These are phyloP conservation scores for Endotrypanum monterogeii DNA, from an alignment of 208 protist genomes.

Conservation along the genomic window DNA sequence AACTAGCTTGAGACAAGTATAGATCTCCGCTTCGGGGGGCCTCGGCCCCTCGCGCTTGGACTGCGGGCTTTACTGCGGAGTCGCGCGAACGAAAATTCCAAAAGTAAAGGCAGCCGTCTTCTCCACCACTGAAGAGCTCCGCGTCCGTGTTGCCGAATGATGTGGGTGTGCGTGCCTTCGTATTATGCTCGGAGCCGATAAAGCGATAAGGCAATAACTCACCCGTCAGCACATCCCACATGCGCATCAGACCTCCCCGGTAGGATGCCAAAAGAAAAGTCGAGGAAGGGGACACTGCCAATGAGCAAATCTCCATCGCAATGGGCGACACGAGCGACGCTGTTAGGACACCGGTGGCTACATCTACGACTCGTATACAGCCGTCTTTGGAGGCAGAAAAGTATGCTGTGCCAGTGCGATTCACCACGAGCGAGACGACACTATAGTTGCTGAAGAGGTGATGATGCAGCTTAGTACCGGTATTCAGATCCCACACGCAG, in stretches of 20 bases:
- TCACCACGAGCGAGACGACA: slow-evolving; percentile 64
- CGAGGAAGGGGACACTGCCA: slow-evolving; percentile 79
- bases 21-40: slow-evolving; percentile 10
- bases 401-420: slow-evolving; percentile 70
- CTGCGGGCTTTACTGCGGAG: not conserved
- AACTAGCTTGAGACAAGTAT: slow-evolving; percentile 2
- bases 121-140: slow-evolving; percentile 65
- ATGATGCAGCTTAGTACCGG: slow-evolving; percentile 61
- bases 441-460: slow-evolving; percentile 62
- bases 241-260: slow-evolving; percentile 60
- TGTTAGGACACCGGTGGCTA: slow-evolving; percentile 68
- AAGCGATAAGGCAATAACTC: slow-evolving; percentile 59
- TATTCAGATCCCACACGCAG: slow-evolving; percentile 71
- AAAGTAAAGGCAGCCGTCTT: slow-evolving; percentile 73
- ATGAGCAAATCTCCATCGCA: slow-evolving; percentile 62
- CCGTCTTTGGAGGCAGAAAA: slow-evolving; percentile 82
- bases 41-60: not conserved
- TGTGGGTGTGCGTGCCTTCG: slow-evolving; percentile 41
- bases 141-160: slow-evolving; percentile 63
- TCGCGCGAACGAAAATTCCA: slow-evolving; percentile 51
- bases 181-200: slow-evolving; percentile 66
- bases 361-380: slow-evolving; percentile 72
- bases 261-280: slow-evolving; percentile 73
- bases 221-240: slow-evolving; percentile 79
- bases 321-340: slow-evolving; percentile 70